Evolutionary conservation across 139 green algal species (phyloP), one percentile per base, ranked within the genome.

Genomic region (Asterochloris erici): DNA sequence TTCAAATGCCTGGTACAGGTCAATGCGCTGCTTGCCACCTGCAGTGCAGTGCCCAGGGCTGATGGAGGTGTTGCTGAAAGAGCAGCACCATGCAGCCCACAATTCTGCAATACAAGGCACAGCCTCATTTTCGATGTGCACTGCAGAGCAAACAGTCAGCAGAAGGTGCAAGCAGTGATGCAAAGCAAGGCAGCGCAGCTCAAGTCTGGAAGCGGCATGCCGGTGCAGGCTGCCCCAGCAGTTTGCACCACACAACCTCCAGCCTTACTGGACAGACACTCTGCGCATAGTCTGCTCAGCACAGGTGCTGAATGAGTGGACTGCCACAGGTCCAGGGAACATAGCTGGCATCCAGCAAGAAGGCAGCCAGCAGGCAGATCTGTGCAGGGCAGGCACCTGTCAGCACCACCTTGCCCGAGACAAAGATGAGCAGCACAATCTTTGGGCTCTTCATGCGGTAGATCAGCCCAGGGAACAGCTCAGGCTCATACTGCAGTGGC

Each of bases 341-440:
- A 54, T 10, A 54, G 38, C 6, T 54, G 38, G 38, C 38, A 26
- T 1, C 66, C 21, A 24, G 66, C 21, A 71, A 71, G 66, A 71
- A 71, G 21, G 66, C 66, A 71, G 66, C 66, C 66, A 24, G 17
- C 4, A 71, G 19, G 66, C 17, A 10, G 10, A 71, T 21, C 17
- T 71, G 66, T 71, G 66, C 66, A 26, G 15, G 47, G 10, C 60
- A 87, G 87, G 83, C 73, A 92, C 82, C 92, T 79, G 94, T 97
- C 28, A 98, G 79, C 9, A 97, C 94, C 13, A 98, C 92, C 87
- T 99, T 99, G 74, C 97, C 97, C 10, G 91, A 97, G 12, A 99
- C 97, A 85, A 99, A 99, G 86, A 99, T 98, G 27, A 99, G 91
- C 76, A 99, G 93, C 82, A 99, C 97, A 47, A 99, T 95, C 89